phyloP scores from a whole-genome alignment of 2,329 filamentous ascomycete species.

The Diaporthe aspalathi region DNA sequence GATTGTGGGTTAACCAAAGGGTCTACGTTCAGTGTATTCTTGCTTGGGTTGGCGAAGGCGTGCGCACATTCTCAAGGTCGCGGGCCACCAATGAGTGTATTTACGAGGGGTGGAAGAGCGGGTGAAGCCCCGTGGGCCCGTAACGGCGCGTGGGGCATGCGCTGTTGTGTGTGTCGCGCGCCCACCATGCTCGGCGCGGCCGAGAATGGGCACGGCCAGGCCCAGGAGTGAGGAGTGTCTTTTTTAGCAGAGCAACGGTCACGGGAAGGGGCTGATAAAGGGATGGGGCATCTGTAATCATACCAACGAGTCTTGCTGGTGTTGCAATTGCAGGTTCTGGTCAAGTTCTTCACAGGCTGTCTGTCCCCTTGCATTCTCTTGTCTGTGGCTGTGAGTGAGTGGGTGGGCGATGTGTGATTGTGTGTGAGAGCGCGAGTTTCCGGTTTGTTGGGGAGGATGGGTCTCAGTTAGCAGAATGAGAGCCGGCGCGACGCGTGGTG shows the following conservation, averaged over 20 bases:
- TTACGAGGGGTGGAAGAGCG: constrained; percentile 37
- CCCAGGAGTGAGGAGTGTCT: constrained; percentile 14
- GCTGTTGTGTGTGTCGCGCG: background rate
- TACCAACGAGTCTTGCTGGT: constrained; percentile 44
- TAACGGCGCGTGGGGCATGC: constrained; percentile 25
- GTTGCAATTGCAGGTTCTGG: constrained; percentile 31
- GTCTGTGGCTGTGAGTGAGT: background rate
- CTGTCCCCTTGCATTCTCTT: background rate
- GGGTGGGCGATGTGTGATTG: too few relatives aligned
- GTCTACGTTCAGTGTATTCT: constrained; percentile 40
- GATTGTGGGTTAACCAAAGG: constrained; percentile 45
- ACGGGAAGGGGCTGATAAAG: constrained; percentile 21
- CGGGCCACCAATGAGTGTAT: constrained; percentile 46
- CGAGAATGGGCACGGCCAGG: constrained; percentile 8
- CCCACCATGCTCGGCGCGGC: constrained; percentile 6
- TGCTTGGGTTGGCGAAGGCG: constrained; percentile 36
- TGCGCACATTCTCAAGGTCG: constrained; percentile 24
- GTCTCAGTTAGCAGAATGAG: background rate
- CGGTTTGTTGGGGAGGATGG: constrained; percentile 21
- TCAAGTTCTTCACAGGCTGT: background rate
- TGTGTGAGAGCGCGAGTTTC: background rate
- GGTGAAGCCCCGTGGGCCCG: background rate
- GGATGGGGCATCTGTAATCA: constrained; percentile 48
- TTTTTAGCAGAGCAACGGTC: constrained; percentile 29
- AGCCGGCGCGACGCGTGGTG: constrained; percentile 34